Evolutionary conservation across 2,329 filamentous ascomycete genomes (phyloP).

Genomic region (Colletotrichum scovillei): DNA sequence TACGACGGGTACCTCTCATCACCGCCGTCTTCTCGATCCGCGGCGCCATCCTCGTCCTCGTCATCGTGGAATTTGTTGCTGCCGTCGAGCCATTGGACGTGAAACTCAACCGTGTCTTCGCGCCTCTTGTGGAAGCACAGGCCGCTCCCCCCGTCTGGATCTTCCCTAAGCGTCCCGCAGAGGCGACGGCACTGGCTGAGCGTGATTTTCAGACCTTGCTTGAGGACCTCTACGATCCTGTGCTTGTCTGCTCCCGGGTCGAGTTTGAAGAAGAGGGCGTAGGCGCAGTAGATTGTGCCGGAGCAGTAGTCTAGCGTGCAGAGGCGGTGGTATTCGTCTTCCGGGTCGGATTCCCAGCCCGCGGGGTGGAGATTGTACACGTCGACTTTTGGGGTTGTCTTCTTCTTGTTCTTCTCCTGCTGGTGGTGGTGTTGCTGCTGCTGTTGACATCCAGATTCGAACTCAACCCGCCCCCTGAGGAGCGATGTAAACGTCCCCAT

Average conservation of each 20-base stretch:
- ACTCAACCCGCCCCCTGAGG: background rate
- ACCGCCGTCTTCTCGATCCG: too few relatives aligned
- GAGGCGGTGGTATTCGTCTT: conserved; percentile 49
- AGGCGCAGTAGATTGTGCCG: conserved; percentile 49
- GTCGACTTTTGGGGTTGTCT: conserved; percentile 30
- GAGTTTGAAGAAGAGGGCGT: conserved; percentile 52
- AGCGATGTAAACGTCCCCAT: background rate
- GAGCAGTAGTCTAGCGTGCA: conserved; percentile 50
- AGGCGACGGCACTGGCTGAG: conserved; percentile 51
- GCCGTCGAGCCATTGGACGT: background rate
- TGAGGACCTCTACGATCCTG: conserved; percentile 41
- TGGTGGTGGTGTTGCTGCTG: too few relatives aligned
- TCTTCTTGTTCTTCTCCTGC: background rate
- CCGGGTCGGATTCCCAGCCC: conserved; percentile 49
- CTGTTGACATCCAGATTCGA: too few relatives aligned
- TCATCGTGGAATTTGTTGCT: too few relatives aligned
- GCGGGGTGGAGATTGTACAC: conserved; percentile 44
- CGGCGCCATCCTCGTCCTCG: too few relatives aligned
- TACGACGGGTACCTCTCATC: background rate
- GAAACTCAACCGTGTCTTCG: background rate
- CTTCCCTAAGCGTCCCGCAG: conserved; percentile 51
- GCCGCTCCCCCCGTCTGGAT: conserved; percentile 45
- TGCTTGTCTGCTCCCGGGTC: background rate
- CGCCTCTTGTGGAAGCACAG: conserved; percentile 46
- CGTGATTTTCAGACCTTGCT: conserved; percentile 48